Conservation (phyloP, 148 eudicot species). For the Drosera capensis region DNA sequence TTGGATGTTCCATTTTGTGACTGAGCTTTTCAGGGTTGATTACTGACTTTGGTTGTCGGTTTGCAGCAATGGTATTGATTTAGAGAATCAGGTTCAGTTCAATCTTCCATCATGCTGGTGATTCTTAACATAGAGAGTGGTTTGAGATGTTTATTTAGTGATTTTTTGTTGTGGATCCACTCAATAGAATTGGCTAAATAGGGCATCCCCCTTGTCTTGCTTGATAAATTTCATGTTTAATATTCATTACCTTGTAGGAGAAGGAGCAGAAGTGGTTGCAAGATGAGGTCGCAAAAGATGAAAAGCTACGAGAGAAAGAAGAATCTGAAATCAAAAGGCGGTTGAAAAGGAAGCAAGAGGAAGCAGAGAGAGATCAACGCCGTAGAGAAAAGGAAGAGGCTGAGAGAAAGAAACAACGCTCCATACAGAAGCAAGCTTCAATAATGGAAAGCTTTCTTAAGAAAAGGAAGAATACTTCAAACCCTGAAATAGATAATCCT, state of each 20-base stretch:
- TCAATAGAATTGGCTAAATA: no score
- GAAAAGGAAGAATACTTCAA: constrained; percentile 29
- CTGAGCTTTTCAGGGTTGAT: no score
- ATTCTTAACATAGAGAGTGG: no score
- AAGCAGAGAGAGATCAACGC: constrained; percentile 64
- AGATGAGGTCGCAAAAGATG: constrained; percentile 78
- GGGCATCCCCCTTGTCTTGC: no score
- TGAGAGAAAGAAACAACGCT: constrained; percentile 49
- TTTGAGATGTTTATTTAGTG: no score
- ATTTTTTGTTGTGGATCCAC: no score
- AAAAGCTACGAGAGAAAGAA: constrained; percentile 64
- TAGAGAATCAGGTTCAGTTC: no score
- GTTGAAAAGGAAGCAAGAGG: constrained; percentile 69
- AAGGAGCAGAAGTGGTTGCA: constrained; percentile 65
- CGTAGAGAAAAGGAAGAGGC: constrained; percentile 86
- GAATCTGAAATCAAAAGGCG: constrained; percentile 49
- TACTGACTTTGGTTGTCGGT: no score
- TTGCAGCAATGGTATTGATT: no score
- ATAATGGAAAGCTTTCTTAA: constrained; percentile 81
- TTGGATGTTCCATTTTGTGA: no score
- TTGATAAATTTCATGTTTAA: neutral
- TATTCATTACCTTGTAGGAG: constrained; percentile 24
- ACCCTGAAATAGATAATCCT: constrained; percentile 21
- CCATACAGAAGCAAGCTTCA: constrained; percentile 80
- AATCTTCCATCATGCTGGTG: no score